Evolutionary conservation across 192 early-diverging fungal genomes (phyloP), one percentile per base, ranked within the genome.

Genomic region (Coemansia nantahalensis): DNA sequence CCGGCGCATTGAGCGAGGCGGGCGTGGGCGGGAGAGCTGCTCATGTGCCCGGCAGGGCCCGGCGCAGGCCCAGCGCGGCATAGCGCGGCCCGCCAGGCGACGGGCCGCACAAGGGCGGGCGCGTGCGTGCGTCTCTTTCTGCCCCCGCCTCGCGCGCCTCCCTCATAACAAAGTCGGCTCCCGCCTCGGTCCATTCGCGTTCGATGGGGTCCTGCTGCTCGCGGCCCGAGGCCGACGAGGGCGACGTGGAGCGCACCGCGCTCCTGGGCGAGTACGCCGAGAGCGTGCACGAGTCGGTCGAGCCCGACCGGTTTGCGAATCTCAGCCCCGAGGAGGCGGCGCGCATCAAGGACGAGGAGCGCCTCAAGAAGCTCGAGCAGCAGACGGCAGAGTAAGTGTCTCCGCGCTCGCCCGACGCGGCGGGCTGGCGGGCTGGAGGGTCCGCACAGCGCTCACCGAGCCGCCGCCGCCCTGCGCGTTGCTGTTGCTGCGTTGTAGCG

Each of bases 201-300:
- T 33, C 11, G 35, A 74, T 74, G 70, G 70, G 70, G 11, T 51
- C 58, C 38, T 74, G 70, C 54, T 65, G 59, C 41, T 74, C 70
- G 14, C 43, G 38, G 39, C 70, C 70, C 6, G 38, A 38, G 19
- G 54, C 56, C 1, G 70, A 74, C 59, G 63, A 66, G 8, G 70
- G 22, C 35, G 59, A 62, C 23, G 39, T 51, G 17, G 70, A 74
- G 55, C 54, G 61, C 45, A 48, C 70, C 1, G 59, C 59, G 11
- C 63, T 74, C 42, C 62, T 74, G 15, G 40, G 45, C 34, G 68
- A 55, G 23, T 23, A 45, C n/a, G 24, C 50, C 2, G 43, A 59
- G 28, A 54, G 36, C 37, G 35, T 35, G 14, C 44, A 40, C 6
- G 31, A 32, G 22, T 44, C 53, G n/a, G 34, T 36, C 7, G 51